Evolutionary conservation across 176 grass and related monocot genomes (phyloP), one percentile per base, ranked within the genome.

Genomic region (Pontederia paniculata): DNA sequence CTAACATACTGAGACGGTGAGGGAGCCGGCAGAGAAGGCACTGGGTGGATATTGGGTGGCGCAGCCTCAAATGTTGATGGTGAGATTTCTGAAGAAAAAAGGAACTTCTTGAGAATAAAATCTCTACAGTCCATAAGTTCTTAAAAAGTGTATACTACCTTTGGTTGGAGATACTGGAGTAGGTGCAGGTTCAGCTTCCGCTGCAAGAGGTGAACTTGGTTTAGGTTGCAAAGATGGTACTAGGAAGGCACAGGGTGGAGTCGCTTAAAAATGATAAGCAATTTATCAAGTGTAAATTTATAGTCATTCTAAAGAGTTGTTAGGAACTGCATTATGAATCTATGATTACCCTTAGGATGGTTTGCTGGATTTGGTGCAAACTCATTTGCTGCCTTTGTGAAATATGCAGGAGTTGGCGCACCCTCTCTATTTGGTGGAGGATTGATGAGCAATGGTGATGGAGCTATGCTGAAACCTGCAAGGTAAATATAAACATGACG

Each of bases 391-490:
- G 10, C 20, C 20, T 22, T 47, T 15, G 19, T 8, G 46, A 47
- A 4, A 44, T 63, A 19, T n/a, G 60, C 17, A 23, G 60, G 60
- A 47, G 43, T 23, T 10, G 17, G 14, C 9, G 20, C 55, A 21
- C 17, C 44, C 9, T 62, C 59, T 62, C 45, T 45, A 21, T 9
- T 18, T 19, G 13, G 42, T 46, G 59, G 13, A 45, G 59, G 19
- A 46, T 62, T 21, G 42, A 17, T 2, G 21, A 20, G 22, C 46
- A 44, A 63, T 47, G 42, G 18, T 23, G 60, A 45, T 44, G 8
- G n/a, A 63, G 44, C 12, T 44, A 47, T 63, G 15, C 60, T 63
- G 12, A 48, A 11, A 19, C 60, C 60, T 63, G 60, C 25, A 20
- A 47, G 43, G 17, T 46, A 63, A 63, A 47, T 63, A 31, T 31